phyloP scores from a whole-genome alignment of 805 yeast genomes.

The Kodamaea restingae region DNA sequence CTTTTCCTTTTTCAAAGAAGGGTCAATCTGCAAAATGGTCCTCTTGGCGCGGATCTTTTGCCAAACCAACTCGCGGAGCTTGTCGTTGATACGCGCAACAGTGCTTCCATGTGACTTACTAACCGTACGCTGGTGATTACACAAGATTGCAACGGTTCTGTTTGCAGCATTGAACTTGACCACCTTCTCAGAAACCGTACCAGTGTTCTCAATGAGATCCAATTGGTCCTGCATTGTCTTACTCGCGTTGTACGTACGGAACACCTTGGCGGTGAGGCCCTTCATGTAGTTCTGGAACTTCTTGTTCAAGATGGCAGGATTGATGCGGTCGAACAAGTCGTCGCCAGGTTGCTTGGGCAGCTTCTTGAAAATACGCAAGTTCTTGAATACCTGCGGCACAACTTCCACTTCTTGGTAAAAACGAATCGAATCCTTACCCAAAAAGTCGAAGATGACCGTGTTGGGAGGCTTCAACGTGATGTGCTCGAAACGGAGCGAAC shows the following conservation, averaged over 20 bases:
- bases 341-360: constrained; percentile 90
- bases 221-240: constrained; percentile 95
- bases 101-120: constrained; percentile 79
- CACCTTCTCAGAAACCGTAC: constrained; percentile 83
- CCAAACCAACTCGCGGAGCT: constrained; percentile 79
- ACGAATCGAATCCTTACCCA: constrained; percentile 94
- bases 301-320: constrained; percentile 76
- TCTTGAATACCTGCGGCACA: constrained; percentile 86
- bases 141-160: constrained; percentile 88
- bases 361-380: constrained; percentile 80
- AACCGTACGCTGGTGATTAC: constrained; percentile 95
- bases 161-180: constrained; percentile 91
- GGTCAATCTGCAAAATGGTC: constrained; percentile 66
- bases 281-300: constrained; percentile 87
- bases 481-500: constrained; percentile 89
- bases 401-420: constrained; percentile 91
- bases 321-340: constrained; percentile 85
- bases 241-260: constrained; percentile 96
- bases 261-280: constrained; percentile 93
- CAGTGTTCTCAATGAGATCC: constrained; percentile 78
- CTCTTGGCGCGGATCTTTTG: constrained; percentile 70
- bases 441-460: constrained; percentile 81
- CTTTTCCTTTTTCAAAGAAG: constrained; percentile 47
- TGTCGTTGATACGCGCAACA: constrained; percentile 74
- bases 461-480: constrained; percentile 81